Evolutionary conservation across 768 basidiomycete species (phyloP), one percentile per base, ranked within the genome.

Genomic region (Lactifluus pinguis): DNA sequence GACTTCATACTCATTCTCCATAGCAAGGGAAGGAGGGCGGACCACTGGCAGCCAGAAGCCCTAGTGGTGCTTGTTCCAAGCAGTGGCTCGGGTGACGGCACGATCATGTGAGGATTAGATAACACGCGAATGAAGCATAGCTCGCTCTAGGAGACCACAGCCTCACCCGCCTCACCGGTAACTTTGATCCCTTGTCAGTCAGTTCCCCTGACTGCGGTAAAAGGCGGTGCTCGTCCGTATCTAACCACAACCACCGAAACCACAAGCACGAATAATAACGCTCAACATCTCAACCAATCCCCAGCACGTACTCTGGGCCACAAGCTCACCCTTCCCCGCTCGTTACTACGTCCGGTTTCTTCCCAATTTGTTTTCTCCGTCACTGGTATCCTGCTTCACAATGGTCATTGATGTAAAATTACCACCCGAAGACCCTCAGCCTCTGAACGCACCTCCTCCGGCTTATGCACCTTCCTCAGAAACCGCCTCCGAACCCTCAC

Each of bases 1-100:
- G 30, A 66, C 64, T 66, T 66, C 65, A 60, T 66, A 66, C 49
- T 66, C 60, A 48, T 25, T 41, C 39, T 57, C 63, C 50, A 61
- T 63, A 14, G n/a, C 21, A 29, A 34, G 32, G 32, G 29, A 15
- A 10, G 49, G 6, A 25, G 9, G 21, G 7, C 29, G 13, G 10
- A n/a, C n/a, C n/a, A n/a, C n/a, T n/a, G n/a, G 21, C 21, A 21
- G 19, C 9, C 7, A 45, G 21, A 17, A 19, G 44, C 44, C 45
- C 2, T 42, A n/a, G n/a, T n/a, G n/a, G 41, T 42, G 41, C 15
- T 42, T 6, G 41, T 47, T 21, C 25, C 21, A 21, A 14, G 49
- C 30, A 17, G 30, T 25, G 25, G 25, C 25, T 25, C 29, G n/a
- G 29, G 15, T 29, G 49, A 17, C 49, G 49, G 55, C 52, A 44